Base-by-base conservation (phyloP, 352 stramenopile species). In the Globisporangium rhizosaccharum region DNA sequence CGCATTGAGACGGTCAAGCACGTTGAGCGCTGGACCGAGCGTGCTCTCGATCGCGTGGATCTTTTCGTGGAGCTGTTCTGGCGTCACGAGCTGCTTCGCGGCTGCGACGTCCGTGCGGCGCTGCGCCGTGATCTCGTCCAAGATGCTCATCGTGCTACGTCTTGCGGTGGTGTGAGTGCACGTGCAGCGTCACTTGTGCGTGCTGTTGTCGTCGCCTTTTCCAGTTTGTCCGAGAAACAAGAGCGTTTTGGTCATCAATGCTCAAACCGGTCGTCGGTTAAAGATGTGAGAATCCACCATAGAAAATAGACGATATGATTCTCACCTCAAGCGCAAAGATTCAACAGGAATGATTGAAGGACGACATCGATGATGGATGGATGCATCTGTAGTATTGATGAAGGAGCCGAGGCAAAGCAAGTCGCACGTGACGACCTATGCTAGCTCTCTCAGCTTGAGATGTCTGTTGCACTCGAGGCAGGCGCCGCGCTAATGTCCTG, bases 1-100 rank as follows among this genome's bases (percentile, higher is more conserved):
- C 54, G 97, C 95, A 47, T 91, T 84, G 46, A 92, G 75, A 7
- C 94, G 84, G 25, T 84, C 61, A 54, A 96, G 70, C 30, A 99
- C 83, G 70, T 87, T 74, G 26, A 99, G 57, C 18, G 94, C 79
- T 2, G 83, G 68, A 12, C 96, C 96, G 59, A 96, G 77, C 18
- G 64, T 17, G 25, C 59, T 61, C 66, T 98, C 89, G 52, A 92
- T 96, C 41, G 42, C 61, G n/a, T 68, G 62, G 48, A 98, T 97
- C 66, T 93, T 60, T 28, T 76, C 45, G 33, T 65, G 62, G 14
- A 99, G 73, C 30, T 83, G 53, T 33, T 77, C 64, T 44, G 75
- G 67, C 23, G 70, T 59, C 25, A 78, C 65, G 28, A 45, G 12
- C 59, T 63, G 44, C 70, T 90, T 87, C 54, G 82, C 79, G n/a